phyloP scores from a whole-genome alignment of 2,329 filamentous ascomycete genomes.

The Xylariales sp. region DNA sequence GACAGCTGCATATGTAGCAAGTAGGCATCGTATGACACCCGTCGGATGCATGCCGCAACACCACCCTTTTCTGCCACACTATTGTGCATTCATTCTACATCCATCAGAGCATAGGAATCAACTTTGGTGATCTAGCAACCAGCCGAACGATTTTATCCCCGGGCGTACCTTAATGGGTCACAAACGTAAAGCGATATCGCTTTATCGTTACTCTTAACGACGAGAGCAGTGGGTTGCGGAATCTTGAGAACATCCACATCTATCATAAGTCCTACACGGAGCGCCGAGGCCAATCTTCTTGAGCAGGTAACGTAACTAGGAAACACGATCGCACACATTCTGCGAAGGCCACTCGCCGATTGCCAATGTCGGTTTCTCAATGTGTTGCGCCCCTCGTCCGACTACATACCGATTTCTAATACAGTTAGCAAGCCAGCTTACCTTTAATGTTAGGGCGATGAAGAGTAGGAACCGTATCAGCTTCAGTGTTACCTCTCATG shows the following conservation, averaged over 20 bases:
- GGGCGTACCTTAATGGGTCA: no score
- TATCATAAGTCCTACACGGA: no score
- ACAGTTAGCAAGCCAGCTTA: no score
- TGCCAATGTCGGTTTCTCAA: background rate
- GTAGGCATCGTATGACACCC: slow-evolving; percentile 8
- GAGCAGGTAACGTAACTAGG: no score
- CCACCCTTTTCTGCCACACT: background rate
- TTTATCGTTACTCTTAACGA: background rate
- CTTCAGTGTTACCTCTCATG: background rate
- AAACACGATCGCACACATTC: no score
- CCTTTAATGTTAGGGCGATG: background rate
- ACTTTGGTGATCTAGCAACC: background rate
- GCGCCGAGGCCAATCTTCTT: no score
- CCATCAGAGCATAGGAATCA: background rate
- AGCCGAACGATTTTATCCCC: no score
- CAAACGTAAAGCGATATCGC: background rate
- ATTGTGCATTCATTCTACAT: background rate
- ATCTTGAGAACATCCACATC: background rate
- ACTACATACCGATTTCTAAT: background rate
- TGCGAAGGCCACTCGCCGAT: background rate
- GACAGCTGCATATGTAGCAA: background rate
- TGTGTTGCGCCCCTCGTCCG: no score
- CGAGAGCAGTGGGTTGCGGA: background rate
- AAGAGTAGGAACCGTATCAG: background rate
- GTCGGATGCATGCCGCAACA: slow-evolving; percentile 2